A percentile compares a stretch with the other conserved stretches of the same genome.
Conservation (phyloP, 495 filamentous ascomycete species). For the Talaromyces stipitatus region DNA sequence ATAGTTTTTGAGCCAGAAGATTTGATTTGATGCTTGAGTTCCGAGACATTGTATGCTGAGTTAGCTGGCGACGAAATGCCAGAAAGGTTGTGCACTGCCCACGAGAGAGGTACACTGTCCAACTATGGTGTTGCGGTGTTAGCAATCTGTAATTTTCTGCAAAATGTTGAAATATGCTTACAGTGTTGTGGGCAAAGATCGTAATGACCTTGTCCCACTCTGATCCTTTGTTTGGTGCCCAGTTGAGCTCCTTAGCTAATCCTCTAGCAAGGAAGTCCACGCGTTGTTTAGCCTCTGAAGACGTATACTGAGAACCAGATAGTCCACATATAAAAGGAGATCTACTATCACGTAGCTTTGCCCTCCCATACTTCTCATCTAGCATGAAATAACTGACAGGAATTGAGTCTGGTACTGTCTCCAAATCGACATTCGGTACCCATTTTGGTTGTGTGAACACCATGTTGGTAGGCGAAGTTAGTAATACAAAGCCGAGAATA, state of each 20-base stretch:
- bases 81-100: conserved; percentile 69
- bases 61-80: conserved; percentile 77
- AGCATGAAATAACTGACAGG: conserved; percentile 74
- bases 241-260: conserved; percentile 65
- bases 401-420: conserved; percentile 65
- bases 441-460: conserved; percentile 69
- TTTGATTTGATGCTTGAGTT: conserved; percentile 72
- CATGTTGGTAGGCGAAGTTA: too few relatives aligned
- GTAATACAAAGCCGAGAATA: too few relatives aligned
- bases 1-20: conserved; percentile 69
- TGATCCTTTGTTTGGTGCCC: conserved; percentile 62
- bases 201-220: conserved; percentile 82
- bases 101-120: too few relatives aligned
- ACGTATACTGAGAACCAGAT: conserved; percentile 61
- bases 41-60: conserved; percentile 66
- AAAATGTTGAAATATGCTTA: too few relatives aligned
- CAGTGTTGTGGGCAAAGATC: conserved; percentile 74
- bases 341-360: conserved; percentile 52
- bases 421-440: conserved; percentile 61
- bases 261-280: conserved; percentile 61
- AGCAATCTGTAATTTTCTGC: conserved; percentile 60
- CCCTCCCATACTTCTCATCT: conserved; percentile 63
- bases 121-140: conserved; percentile 54
- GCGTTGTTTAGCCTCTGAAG: conserved; percentile 55
- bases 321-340: conserved; percentile 80